Evolutionary conservation across 2,329 filamentous ascomycete genomes (phyloP).

Genomic region (Pseudopithomyces chartarum): DNA sequence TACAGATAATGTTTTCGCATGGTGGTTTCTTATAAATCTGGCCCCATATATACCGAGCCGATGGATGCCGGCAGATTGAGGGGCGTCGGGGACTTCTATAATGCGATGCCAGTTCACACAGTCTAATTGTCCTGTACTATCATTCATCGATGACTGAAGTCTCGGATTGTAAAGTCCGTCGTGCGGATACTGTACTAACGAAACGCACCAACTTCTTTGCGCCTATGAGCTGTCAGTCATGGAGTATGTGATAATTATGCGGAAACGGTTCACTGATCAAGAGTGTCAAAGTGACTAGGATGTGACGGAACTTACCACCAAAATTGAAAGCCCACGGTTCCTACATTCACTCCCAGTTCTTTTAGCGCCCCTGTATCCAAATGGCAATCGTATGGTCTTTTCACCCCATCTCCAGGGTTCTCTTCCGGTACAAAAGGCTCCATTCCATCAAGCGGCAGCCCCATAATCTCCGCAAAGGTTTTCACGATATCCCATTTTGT

Average conservation of each 20-base stretch:
- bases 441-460: constrained; percentile 70
- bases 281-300: too few relatives aligned
- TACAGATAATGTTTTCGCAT: too few relatives aligned
- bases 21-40: too few relatives aligned
- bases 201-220: constrained; percentile 39
- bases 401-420: constrained; percentile 71
- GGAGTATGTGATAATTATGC: background rate
- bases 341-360: constrained; percentile 75
- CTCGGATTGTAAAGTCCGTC: background rate
- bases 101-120: too few relatives aligned
- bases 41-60: too few relatives aligned
- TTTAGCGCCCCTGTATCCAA: constrained; percentile 76
- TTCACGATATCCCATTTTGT: constrained; percentile 91
- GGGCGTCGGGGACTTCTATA: too few relatives aligned
- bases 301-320: constrained; percentile 69
- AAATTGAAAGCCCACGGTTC: constrained; percentile 73
- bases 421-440: constrained; percentile 62
- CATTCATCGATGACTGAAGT: too few relatives aligned
- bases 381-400: constrained; percentile 87
- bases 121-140: too few relatives aligned
- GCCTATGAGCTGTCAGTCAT: constrained; percentile 29
- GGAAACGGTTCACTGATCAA: too few relatives aligned
- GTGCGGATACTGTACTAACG: constrained; percentile 2
- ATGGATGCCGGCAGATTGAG: too few relatives aligned
- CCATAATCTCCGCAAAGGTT: constrained; percentile 78